Evolutionary conservation across 2,329 filamentous ascomycete genomes (phyloP), one percentile per base, ranked within the genome.

Genomic region (Colletotrichum spinosum): DNA sequence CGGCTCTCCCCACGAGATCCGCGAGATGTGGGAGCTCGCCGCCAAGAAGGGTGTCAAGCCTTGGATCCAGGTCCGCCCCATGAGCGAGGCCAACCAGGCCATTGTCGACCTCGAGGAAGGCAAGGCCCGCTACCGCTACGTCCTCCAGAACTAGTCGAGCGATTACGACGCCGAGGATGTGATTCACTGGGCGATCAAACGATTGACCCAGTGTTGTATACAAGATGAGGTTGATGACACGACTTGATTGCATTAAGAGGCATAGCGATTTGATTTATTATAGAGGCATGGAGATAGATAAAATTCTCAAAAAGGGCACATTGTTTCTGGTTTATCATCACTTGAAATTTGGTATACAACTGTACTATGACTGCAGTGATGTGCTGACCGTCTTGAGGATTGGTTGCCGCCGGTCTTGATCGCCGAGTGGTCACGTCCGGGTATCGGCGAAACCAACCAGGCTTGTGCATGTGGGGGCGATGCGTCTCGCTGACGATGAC

Each of bases 11-110:
- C 72, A 73, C 17, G 83, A 89, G 68, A 89, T 89, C 49, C 78
- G 81, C 55, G 84, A 87, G 71, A 89, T 90, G 87, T 73, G 90
- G 55, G 69, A 83, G 64, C 80, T 90, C 62, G 86, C 84, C 13
- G 86, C 81, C 1, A 80, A 87, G 58, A 84, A 88, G 75, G 79
- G 81, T 1, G 76, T 90, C 35, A 82, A 84, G 76, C 84, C 86
- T 2, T 87, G 84, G 84, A 80, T 88, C 48, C 79, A 88, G 72
- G 77, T 81, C 72, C 76, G 83, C 65, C 80, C 82, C 3, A 82
- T 90, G 81, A 82, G 79, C 69, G 81, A 86, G 44, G 83, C 83
- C 1, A 89, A 89, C 72, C 72, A 83, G 73, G 79, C 80, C 0
- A 75, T 88, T 39, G 72, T 86, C 34, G 86, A 88, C 69, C 81